phyloP scores from a whole-genome alignment of 345 rosid genomes.

The Camelina neglecta region DNA sequence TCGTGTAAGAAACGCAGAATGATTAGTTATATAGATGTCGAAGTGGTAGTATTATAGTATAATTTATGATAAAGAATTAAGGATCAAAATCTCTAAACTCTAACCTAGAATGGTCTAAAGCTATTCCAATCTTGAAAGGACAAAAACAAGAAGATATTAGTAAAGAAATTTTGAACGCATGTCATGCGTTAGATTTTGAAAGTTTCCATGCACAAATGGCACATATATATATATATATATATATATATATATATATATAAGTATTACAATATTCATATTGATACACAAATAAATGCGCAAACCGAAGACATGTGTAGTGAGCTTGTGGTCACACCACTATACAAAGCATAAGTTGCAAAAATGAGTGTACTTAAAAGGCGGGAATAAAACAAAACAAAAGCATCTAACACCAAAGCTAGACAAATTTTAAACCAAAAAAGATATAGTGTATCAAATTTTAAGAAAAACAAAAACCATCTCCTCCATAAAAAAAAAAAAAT shows the following conservation, averaged over 20 bases:
- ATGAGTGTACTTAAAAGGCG: slow-evolving; percentile 42
- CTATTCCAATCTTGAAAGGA: slow-evolving; percentile 44
- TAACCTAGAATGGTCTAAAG: slow-evolving; percentile 35
- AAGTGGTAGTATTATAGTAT: background rate
- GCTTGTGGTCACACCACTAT: slow-evolving; percentile 46
- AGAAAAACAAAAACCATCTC: background rate
- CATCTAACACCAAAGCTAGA: slow-evolving; percentile 38
- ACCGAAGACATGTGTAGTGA: slow-evolving; percentile 40
- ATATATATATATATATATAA: background rate
- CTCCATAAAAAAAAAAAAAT: background rate
- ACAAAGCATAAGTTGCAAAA: slow-evolving; percentile 44
- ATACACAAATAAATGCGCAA: slow-evolving; percentile 30
- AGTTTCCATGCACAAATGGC: slow-evolving; percentile 36
- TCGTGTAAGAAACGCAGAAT: slow-evolving; percentile 2
- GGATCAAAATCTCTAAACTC: slow-evolving; percentile 26
- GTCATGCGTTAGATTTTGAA: slow-evolving; percentile 42
- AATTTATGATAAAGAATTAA: background rate
- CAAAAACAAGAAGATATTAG: slow-evolving; percentile 27
- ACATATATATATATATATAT: background rate
- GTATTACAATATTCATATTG: slow-evolving; percentile 7
- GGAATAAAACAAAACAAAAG: slow-evolving; percentile 44
- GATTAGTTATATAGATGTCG: background rate
- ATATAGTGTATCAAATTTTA: slow-evolving; percentile 9
- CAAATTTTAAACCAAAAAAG: background rate
- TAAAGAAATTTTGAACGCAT: slow-evolving; percentile 31